A percentile compares a stretch with the other conserved stretches of the same genome.
Evolutionary conservation across 75 land plant species (phyloP).

Genomic region (Pinus albicaulis): DNA sequence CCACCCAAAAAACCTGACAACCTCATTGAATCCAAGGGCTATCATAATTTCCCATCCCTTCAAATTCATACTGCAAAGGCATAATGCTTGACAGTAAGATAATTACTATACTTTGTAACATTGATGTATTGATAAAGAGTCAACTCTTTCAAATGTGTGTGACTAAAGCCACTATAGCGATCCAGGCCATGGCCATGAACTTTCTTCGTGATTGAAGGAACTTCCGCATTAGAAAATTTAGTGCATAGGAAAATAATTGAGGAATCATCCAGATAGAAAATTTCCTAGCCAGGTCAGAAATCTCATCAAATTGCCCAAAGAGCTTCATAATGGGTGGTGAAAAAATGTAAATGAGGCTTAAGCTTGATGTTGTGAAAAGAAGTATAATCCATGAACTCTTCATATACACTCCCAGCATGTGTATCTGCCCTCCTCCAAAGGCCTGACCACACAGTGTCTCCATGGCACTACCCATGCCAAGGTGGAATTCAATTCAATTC

Average conservation of each 20-base stretch:
- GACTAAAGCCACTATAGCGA: conserved; percentile 13
- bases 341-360: conserved; percentile 21
- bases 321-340: conserved; percentile 15
- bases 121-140: neutral
- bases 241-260: conserved; percentile 20
- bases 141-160: conserved; percentile 24
- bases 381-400: conserved; percentile 44
- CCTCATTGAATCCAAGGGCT: conserved; percentile 53
- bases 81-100: neutral
- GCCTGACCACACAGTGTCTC: conserved; percentile 59
- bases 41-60: conserved; percentile 25
- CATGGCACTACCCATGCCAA: conserved; percentile 59
- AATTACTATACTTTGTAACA: no score
- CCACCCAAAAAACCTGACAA: conserved; percentile 35
- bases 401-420: conserved; percentile 50
- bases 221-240: conserved; percentile 37
- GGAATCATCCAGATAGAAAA: conserved; percentile 20
- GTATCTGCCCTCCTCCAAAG: conserved; percentile 35
- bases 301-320: conserved; percentile 8
- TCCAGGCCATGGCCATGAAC: conserved; percentile 28
- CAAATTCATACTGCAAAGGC: conserved; percentile 17
- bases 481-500: conserved; percentile 11
- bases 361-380: conserved; percentile 8
- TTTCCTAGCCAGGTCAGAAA: neutral
- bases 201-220: conserved; percentile 48